Conservation (phyloP, 169 alveolate species). For the Cytauxzoon felis region DNA sequence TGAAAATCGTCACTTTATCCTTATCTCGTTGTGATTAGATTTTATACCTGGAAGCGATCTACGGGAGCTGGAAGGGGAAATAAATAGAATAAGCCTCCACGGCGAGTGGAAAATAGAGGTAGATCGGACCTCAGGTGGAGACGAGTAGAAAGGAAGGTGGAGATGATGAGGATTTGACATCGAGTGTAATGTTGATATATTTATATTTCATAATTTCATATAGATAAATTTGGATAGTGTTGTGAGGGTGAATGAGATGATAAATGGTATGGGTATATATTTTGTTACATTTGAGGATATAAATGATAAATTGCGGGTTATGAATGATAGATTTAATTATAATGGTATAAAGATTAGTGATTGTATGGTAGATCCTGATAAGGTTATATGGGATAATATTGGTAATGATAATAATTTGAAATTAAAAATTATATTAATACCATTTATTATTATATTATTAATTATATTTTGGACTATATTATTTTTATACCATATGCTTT, state of each 20-base stretch:
- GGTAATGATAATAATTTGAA: conserved; percentile 2
- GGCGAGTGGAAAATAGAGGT: too few relatives aligned
- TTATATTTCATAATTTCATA: neutral
- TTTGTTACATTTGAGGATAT: conserved; percentile 30
- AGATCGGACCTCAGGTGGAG: too few relatives aligned
- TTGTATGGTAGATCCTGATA: conserved; percentile 67
- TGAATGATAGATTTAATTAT: neutral
- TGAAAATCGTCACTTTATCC: too few relatives aligned
- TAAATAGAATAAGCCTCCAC: too few relatives aligned
- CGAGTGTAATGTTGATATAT: too few relatives aligned
- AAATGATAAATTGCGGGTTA: conserved; percentile 8
- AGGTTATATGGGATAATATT: conserved; percentile 62
- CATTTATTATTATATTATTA: conserved; percentile 7
- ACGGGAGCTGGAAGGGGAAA: too few relatives aligned
- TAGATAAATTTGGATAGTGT: conserved; percentile 43
- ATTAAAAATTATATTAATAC: conserved; percentile 10
- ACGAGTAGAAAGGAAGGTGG: too few relatives aligned
- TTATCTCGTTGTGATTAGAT: too few relatives aligned
- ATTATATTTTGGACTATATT: conserved; percentile 55
- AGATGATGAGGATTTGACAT: too few relatives aligned
- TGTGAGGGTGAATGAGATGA: conserved; percentile 3
- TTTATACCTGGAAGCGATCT: too few relatives aligned
- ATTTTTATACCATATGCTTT: conserved; percentile 70
- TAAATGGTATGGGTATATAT: conserved; percentile 36
- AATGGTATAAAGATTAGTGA: conserved; percentile 11